Base-by-base conservation (phyloP, 1,139 yeast species). In the Kodamaea alishanica region DNA sequence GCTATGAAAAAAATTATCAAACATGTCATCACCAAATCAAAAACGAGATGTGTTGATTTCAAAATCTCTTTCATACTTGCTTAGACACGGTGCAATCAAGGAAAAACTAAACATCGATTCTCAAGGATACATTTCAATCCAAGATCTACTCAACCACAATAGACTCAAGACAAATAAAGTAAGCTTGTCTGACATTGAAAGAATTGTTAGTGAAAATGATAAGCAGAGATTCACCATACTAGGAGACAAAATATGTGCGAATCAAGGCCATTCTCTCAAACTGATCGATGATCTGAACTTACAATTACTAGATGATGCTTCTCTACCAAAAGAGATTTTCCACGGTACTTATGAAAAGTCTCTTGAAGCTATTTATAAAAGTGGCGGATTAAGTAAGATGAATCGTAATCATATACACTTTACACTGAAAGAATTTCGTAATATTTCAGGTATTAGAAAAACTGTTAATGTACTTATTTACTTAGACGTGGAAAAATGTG, bases 191-290 rank as follows among this genome's bases (percentile, higher is more conserved):
- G 95, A 86, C 45, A 56, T 92, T 2, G 55, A 65, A 30, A 52
- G 78, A 26, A 73, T 89, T 1, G 96, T 89, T 1, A 70, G 58
- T 1, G 67, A 60, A 9, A 85, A 90, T 52, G 79, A 73, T 41
- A 92, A 92, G 60, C 71, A 81, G 51, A 61, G 98, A 43, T 92
- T 81, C 60, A 63, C 69, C 20, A 53, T 77, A 31, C 59, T 51
- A 12, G 54, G 46, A 3, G 47, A 41, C 6, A 46, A 44, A 9
- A 84, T 92, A 9, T 79, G 97, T 55, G 98, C 98, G 2, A 83
- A 82, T 40, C 98, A 92, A 59, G 98, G 98, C 6, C 98, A 92
- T 58, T 81, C 95, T 0, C 64, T 92, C 9, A 50, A 60, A 24
- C 55, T 63, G 1, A 73, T 84, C 0, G 48, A 46, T 10, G 71